Evolutionary conservation across 1,284 basidiomycete genomes (phyloP).

Genomic region (Austroboletus niveus): DNA sequence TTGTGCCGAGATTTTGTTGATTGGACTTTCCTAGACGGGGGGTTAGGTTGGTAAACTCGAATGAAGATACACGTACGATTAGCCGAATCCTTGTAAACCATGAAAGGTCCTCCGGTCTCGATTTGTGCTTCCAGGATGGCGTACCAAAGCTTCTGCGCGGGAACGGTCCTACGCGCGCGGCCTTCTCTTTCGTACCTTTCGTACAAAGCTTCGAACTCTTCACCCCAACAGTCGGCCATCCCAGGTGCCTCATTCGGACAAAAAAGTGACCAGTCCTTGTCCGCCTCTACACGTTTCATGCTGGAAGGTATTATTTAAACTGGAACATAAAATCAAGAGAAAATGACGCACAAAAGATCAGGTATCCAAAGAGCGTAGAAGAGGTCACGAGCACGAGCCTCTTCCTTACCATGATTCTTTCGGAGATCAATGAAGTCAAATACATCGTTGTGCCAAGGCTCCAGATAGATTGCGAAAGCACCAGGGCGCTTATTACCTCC

Average conservation of each 20-base stretch:
- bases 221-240: slow-evolving; percentile 87
- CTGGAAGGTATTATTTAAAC: slow-evolving; percentile 36
- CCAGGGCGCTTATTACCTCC: slow-evolving; percentile 99
- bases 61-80: slow-evolving; percentile 55
- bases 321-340: background rate
- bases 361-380: slow-evolving; percentile 99
- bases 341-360: slow-evolving; percentile 82
- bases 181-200: slow-evolving; percentile 91
- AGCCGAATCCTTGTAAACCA: slow-evolving; percentile 94
- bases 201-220: slow-evolving; percentile 91
- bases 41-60: slow-evolving; percentile 2
- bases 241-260: slow-evolving; percentile 96
- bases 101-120: slow-evolving; percentile 98
- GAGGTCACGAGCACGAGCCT: slow-evolving; percentile 93
- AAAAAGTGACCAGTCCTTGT: slow-evolving; percentile 94
- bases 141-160: slow-evolving; percentile 99
- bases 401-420: slow-evolving; percentile 99
- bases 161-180: slow-evolving; percentile 82
- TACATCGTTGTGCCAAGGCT: slow-evolving; percentile 97
- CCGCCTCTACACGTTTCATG: slow-evolving; percentile 91
- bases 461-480: slow-evolving; percentile 96
- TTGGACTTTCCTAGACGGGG: slow-evolving; percentile 80
- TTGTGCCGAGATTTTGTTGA: slow-evolving; percentile 97
- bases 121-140: slow-evolving; percentile 96
- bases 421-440: slow-evolving; percentile 98